Evolutionary conservation across 1,284 basidiomycete species (phyloP), one percentile per base, ranked within the genome.

Genomic region (Irpex sp.): DNA sequence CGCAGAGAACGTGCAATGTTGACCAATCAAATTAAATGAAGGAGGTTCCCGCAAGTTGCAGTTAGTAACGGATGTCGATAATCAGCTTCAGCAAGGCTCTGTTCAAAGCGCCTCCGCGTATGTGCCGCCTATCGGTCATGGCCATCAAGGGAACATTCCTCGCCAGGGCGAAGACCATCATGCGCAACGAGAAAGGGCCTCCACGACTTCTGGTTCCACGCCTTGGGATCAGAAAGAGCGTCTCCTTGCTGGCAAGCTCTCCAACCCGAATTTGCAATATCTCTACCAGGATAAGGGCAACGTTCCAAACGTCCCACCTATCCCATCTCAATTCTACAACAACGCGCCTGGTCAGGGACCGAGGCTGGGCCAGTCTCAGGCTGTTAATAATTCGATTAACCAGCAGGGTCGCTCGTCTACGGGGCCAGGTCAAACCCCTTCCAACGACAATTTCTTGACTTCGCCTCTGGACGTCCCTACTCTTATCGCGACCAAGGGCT

Each of bases 391-490:
- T 9, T 58, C 58, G 4, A 65, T 62, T 15, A 63, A 49, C 17
- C 68, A 68, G 36, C 68, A 66, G 53, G 31, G 62, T 15, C 69
- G 68, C 53, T 75, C 76, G 58, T 60, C 68, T 15, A 74, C 75
- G 61, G 70, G 59, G 9, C 46, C 61, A 0, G 26, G 63, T 46
- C 72, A 72, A 64, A 63, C 61, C 53, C 67, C 61, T 5, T 62
- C 67, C 21, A 37, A 57, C 13, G 73, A 72, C 15, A 63, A 46
- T 57, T 82, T 85, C 70, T 69, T 85, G 60, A 80, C 74, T 58
- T 83, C 89, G 4, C 88, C 91, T 1, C 82, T 94, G 63, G 94
- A 96, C 70, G 88, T 97, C n/a, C 90, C 92, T 21, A 85, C 90
- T 55, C 80, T 97, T 61, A 90, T 95, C 66, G 87, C 90, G 11